These are phyloP conservation scores for Colletotrichum sp. DNA, from an alignment of 2,329 filamentous ascomycete genomes.

Conservation along the genomic window DNA sequence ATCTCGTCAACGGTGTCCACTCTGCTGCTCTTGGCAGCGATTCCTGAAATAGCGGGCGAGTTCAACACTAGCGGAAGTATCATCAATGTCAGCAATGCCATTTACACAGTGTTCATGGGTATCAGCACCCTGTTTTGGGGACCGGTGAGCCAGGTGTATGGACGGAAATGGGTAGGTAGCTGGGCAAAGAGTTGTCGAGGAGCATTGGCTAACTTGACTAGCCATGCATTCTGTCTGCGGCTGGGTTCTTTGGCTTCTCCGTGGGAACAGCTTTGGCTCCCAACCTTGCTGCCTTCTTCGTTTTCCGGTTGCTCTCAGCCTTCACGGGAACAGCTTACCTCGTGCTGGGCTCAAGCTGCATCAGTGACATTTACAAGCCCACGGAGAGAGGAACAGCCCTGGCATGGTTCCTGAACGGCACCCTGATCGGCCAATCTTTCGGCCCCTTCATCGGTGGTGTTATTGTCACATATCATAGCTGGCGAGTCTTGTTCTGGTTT, in stretches of 20 bases:
- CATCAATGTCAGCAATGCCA: slow-evolving; percentile 71
- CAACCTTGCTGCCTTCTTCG: slow-evolving; percentile 68
- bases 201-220: background rate
- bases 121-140: slow-evolving; percentile 70
- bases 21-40: slow-evolving; percentile 67
- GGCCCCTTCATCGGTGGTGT: slow-evolving; percentile 73
- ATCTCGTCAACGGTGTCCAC: slow-evolving; percentile 9
- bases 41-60: slow-evolving; percentile 73
- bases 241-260: slow-evolving; percentile 66
- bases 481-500: slow-evolving; percentile 75
- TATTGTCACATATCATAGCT: slow-evolving; percentile 71
- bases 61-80: slow-evolving; percentile 70
- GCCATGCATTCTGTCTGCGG: slow-evolving; percentile 25
- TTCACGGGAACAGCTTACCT: slow-evolving; percentile 75
- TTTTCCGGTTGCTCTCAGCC: slow-evolving; percentile 72
- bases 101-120: slow-evolving; percentile 78
- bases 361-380: slow-evolving; percentile 62
- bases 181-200: slow-evolving; percentile 27
- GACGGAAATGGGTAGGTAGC: slow-evolving; percentile 49
- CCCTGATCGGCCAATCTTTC: slow-evolving; percentile 68
- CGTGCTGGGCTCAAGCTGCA: slow-evolving; percentile 68
- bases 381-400: slow-evolving; percentile 70
- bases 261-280: slow-evolving; percentile 71
- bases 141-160: slow-evolving; percentile 65
- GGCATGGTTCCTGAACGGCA: slow-evolving; percentile 70